These are phyloP conservation scores for Eucalyptus marginata DNA, from an alignment of 345 rosid genomes.

Conservation along the genomic window DNA sequence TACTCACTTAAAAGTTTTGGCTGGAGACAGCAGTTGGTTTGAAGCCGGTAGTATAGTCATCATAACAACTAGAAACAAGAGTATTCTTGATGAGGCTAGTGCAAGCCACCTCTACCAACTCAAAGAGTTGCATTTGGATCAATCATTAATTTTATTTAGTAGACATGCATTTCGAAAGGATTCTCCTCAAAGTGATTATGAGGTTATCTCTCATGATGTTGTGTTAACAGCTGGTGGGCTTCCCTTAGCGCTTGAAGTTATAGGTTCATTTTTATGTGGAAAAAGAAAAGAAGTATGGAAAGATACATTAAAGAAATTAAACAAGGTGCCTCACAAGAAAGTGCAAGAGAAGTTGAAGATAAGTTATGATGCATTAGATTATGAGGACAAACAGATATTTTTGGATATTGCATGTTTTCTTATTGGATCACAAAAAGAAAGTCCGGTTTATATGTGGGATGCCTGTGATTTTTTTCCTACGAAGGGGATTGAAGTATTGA, in stretches of 20 bases:
- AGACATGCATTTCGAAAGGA: neutral
- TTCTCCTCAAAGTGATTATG: neutral
- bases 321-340: neutral
- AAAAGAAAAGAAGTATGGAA: neutral
- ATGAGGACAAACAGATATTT: neutral
- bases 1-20: neutral
- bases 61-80: neutral
- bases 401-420: neutral
- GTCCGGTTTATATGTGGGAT: neutral
- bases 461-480: neutral
- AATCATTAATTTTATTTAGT: neutral
- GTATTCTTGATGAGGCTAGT: neutral
- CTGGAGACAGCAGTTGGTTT: neutral
- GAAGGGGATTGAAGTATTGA: neutral
- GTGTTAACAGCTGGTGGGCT: neutral
- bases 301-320: neutral
- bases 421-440: neutral
- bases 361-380: neutral
- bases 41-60: neutral
- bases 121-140: neutral
- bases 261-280: neutral
- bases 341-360: neutral
- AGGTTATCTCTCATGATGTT: neutral
- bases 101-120: neutral
- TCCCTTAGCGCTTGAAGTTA: neutral